phyloP scores from a whole-genome alignment of 2,329 filamentous ascomycete genomes.

The Metarhizium guizhouense region DNA sequence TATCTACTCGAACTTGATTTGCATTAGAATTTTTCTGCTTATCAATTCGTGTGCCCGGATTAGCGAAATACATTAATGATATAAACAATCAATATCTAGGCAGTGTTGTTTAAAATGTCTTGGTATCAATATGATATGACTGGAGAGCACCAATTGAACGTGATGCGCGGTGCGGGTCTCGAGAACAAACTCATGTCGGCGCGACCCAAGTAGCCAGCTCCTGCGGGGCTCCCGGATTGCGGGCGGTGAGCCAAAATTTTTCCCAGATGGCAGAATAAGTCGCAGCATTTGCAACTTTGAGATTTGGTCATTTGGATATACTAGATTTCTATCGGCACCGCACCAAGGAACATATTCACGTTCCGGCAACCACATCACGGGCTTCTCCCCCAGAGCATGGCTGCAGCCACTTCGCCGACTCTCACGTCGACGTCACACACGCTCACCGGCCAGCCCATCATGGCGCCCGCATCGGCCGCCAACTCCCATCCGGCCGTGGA shows the following conservation, averaged over 20 bases:
- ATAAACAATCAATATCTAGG: no score
- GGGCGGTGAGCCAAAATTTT: slow-evolving; percentile 11
- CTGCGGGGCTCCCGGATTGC: neutral
- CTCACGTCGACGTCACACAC: slow-evolving; percentile 58
- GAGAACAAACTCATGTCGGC: no score
- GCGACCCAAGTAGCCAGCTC: no score
- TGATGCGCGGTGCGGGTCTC: no score
- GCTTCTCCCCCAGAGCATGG: slow-evolving; percentile 20
- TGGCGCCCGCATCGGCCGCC: slow-evolving; percentile 28
- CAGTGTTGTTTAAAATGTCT: no score
- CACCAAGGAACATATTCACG: neutral
- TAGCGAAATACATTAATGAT: no score
- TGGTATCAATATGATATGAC: no score
- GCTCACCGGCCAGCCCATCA: slow-evolving; percentile 41
- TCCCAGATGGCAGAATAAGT: slow-evolving; percentile 7
- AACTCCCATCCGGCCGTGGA: slow-evolving; percentile 23
- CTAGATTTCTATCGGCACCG: neutral
- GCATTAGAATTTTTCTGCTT: neutral
- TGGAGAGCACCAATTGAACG: no score
- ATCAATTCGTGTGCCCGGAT: no score
- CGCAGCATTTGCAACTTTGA: neutral
- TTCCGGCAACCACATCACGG: neutral
- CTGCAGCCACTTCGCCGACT: slow-evolving; percentile 42
- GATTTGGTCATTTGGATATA: no score
- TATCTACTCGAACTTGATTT: neutral